These are phyloP conservation scores for Grifola frondosa DNA, from an alignment of 1,284 basidiomycete species.

Conservation along the genomic window DNA sequence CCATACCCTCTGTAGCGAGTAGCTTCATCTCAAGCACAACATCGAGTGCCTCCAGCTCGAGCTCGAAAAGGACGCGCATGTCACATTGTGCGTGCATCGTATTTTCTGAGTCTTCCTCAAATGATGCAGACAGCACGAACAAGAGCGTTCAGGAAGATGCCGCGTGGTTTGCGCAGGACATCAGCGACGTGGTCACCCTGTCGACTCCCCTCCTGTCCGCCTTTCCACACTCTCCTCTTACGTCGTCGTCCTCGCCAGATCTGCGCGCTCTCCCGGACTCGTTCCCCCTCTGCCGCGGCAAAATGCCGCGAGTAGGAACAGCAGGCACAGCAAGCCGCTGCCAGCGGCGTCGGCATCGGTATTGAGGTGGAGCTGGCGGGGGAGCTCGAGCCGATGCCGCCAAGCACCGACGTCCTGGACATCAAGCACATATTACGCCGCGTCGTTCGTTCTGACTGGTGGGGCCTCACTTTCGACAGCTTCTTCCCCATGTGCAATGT, in stretches of 20 bases:
- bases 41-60: slow-evolving; percentile 12
- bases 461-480: too few relatives aligned
- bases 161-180: slow-evolving; percentile 39
- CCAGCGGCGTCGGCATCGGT: too few relatives aligned
- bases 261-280: slow-evolving; percentile 25
- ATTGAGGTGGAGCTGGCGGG: too few relatives aligned
- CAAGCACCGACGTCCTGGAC: too few relatives aligned
- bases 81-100: slow-evolving; percentile 31
- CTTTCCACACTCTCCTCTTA: slow-evolving; percentile 2
- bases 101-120: slow-evolving; percentile 34
- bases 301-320: slow-evolving; percentile 27
- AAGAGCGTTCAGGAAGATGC: slow-evolving; percentile 36
- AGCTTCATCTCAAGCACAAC: slow-evolving; percentile 22
- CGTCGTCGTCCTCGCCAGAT: slow-evolving; percentile 7
- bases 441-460: too few relatives aligned
- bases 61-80: slow-evolving; percentile 19
- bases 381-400: too few relatives aligned
- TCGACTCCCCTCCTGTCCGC: slow-evolving; percentile 23
- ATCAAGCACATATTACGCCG: too few relatives aligned
- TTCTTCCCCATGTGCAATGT: too few relatives aligned
- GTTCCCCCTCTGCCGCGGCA: slow-evolving; percentile 17
- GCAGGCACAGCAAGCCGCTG: slow-evolving; percentile 40
- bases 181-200: slow-evolving; percentile 37
- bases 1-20: slow-evolving; percentile 29
- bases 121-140: too few relatives aligned